These are phyloP conservation scores for Mrakia blollopis DNA, from an alignment of 768 basidiomycete genomes.

Conservation along the genomic window DNA sequence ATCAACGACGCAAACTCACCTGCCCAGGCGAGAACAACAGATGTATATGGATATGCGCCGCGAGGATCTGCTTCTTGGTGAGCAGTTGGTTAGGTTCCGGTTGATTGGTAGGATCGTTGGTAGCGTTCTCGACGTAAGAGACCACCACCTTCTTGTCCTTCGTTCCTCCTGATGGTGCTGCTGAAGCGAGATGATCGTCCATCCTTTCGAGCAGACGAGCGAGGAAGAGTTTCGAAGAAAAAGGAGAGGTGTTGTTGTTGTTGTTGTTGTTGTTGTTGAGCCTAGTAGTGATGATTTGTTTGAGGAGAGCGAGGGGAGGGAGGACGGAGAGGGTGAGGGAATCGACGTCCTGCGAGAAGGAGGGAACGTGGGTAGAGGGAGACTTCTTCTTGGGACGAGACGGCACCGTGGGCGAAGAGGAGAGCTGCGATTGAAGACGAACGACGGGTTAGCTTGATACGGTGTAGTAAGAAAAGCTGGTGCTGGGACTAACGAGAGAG, in stretches of 20 bases:
- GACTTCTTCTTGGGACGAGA: not conserved
- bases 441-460: too few species aligned
- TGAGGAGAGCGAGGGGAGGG: not conserved
- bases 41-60: conserved; percentile 32
- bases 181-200: too few species aligned
- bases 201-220: not conserved
- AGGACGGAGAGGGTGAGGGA: not conserved
- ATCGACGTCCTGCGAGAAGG: not conserved
- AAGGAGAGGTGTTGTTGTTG: not conserved
- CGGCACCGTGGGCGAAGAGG: not conserved
- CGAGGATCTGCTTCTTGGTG: conserved; percentile 25
- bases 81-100: not conserved
- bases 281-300: not conserved
- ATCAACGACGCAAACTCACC: conserved; percentile 10
- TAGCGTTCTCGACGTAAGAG: not conserved
- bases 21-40: conserved; percentile 29
- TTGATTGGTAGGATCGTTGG: not conserved
- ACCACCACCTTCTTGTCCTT: not conserved
- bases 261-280: not conserved
- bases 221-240: not conserved
- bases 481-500: too few species aligned
- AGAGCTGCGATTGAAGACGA: too few species aligned
- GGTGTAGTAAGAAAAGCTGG: too few species aligned
- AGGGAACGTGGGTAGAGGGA: not conserved
- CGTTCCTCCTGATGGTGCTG: too few species aligned